phyloP scores from a whole-genome alignment of 306 rosid genomes.

The Biancaea sappan region DNA sequence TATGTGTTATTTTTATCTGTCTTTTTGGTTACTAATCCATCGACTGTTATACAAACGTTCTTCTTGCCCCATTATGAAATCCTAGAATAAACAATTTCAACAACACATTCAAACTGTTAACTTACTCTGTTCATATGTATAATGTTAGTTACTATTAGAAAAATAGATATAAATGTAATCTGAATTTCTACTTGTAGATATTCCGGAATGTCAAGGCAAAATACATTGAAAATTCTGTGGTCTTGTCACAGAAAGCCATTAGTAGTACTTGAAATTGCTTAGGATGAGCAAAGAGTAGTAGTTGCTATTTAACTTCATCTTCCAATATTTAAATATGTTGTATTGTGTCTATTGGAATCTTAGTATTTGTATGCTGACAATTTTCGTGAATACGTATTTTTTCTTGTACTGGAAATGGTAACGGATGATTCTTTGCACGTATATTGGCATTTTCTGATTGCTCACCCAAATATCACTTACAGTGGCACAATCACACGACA shows the following conservation, averaged over 20 bases:
- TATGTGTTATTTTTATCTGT: background rate
- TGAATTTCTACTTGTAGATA: background rate
- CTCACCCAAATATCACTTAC: background rate
- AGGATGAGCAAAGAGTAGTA: background rate
- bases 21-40: background rate
- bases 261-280: background rate
- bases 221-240: background rate
- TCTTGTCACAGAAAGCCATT: background rate
- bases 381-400: background rate
- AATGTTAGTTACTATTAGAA: background rate
- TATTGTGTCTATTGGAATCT: background rate
- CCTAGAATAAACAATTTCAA: background rate
- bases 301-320: background rate
- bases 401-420: background rate
- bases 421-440: slow-evolving; percentile 9
- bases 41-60: background rate
- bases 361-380: background rate
- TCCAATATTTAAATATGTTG: background rate
- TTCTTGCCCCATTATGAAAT: slow-evolving; percentile 6
- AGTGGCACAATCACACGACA: background rate
- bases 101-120: slow-evolving; percentile 2
- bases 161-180: background rate
- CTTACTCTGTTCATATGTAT: background rate
- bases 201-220: background rate
- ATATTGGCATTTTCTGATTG: slow-evolving; percentile 20